Evolutionary conservation across 257 asterid genomes (phyloP).

Genomic region (Petunia axillaris): DNA sequence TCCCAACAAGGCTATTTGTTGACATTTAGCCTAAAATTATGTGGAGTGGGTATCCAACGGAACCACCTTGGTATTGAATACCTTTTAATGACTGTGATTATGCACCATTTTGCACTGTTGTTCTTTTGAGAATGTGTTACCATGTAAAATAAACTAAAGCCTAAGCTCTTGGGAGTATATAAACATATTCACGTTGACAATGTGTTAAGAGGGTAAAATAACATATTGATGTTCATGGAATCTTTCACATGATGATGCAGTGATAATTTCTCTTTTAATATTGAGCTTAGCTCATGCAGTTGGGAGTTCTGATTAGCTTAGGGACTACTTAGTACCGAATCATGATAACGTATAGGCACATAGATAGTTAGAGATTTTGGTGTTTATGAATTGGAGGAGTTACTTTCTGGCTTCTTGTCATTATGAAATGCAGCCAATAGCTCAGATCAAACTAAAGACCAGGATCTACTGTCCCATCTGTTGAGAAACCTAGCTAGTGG

Average conservation of each 20-base stretch:
- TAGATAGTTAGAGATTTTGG: slow-evolving; percentile 8
- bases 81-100: neutral
- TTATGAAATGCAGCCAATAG: slow-evolving; percentile 43
- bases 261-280: neutral
- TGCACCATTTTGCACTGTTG: neutral
- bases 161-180: neutral
- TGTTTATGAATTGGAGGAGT: slow-evolving; percentile 29
- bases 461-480: slow-evolving; percentile 50
- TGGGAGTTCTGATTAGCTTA: neutral
- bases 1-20: neutral
- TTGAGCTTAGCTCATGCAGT: neutral
- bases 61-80: neutral
- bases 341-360: slow-evolving; percentile 20
- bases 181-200: neutral
- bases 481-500: slow-evolving; percentile 50
- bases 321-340: neutral
- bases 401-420: slow-evolving; percentile 18
- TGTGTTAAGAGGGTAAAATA: neutral
- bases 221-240: too few species aligned
- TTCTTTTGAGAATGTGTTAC: neutral
- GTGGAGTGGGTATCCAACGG: neutral
- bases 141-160: neutral
- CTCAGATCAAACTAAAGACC: slow-evolving; percentile 50
- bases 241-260: neutral
- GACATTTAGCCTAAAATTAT: neutral